Evolutionary conservation across 2,329 filamentous ascomycete genomes (phyloP).

Genomic region (Venturia effusa): DNA sequence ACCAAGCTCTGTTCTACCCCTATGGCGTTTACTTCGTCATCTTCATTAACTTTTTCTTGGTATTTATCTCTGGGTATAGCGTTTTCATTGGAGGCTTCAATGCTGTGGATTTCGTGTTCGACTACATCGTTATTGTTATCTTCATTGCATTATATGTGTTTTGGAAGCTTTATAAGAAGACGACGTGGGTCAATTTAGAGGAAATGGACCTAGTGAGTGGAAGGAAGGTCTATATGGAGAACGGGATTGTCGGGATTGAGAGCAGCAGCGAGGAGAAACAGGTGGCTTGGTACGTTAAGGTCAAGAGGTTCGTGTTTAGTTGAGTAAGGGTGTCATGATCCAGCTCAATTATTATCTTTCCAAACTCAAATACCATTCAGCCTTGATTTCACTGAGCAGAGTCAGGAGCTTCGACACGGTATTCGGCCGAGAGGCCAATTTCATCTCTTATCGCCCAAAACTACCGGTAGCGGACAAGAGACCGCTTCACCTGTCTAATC

Average conservation of each 20-base stretch:
- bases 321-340: background rate
- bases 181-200: constrained; percentile 24
- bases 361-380: too few species aligned
- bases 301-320: background rate
- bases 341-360: background rate
- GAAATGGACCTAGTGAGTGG: constrained; percentile 35
- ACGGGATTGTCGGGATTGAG: background rate
- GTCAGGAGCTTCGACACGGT: background rate
- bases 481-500: background rate
- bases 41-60: constrained; percentile 36
- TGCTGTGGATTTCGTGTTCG: constrained; percentile 28
- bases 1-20: constrained; percentile 29
- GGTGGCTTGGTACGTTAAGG: background rate
- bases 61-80: constrained; percentile 55
- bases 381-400: too few species aligned
- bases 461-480: background rate
- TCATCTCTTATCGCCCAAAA: background rate
- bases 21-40: constrained; percentile 29
- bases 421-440: background rate
- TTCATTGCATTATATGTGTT: constrained; percentile 43
- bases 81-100: constrained; percentile 21
- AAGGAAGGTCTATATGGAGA: constrained; percentile 17
- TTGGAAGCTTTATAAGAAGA: constrained; percentile 39
- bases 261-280: background rate
- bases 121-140: constrained; percentile 28